Evolutionary conservation across 768 basidiomycete species (phyloP), one percentile per base, ranked within the genome.

Genomic region (Trametopsis cervina): DNA sequence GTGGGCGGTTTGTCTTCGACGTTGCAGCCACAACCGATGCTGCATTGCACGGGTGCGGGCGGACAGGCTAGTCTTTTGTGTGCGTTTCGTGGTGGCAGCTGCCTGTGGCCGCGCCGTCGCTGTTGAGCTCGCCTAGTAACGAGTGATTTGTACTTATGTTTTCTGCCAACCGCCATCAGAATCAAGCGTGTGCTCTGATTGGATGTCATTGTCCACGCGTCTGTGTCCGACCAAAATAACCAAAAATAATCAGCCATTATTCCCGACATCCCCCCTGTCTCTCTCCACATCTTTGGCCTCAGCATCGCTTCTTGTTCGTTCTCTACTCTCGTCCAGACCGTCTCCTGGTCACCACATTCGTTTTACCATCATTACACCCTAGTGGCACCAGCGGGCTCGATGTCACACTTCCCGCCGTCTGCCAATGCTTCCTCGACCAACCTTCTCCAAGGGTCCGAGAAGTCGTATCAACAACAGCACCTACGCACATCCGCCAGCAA

Each of bases 401-500:
- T n/a, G 36, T 45, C 48, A 25, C 47, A 46, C 35, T 43, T 25
- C 17, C 17, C 40, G 7, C 40, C 35, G 22, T 50, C 52, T n/a
- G n/a, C n/a, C n/a, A n/a, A n/a, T 21, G 42, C 47, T 20, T 54
- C 52, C 10, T 33, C 52, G 18, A 40, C 44, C 23, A 49, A 20
- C 35, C 53, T 54, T 22, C 49, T 50, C 45, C 22, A 44, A 12
- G 33, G 49, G 9, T 9, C 33, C 27, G 29, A 33, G 29, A 33
- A 33, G 29, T 33, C 29, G 29, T 20, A 17, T 23, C 42, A 36
- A 27, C 29, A 29, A 27, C 48, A 17, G 38, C 47, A 20, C 45
- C 44, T 54, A 39, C 53, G 53, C 1, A 41, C 36, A 15, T 36
- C 45, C n/a, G 49, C 53, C 22, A 54, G 53, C 43, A 49, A 37